Percentiles rank a stretch among this genome's conserved stretches.
Conservation (phyloP, 208 protist species). For the Wallacemonas rigidus region DNA sequence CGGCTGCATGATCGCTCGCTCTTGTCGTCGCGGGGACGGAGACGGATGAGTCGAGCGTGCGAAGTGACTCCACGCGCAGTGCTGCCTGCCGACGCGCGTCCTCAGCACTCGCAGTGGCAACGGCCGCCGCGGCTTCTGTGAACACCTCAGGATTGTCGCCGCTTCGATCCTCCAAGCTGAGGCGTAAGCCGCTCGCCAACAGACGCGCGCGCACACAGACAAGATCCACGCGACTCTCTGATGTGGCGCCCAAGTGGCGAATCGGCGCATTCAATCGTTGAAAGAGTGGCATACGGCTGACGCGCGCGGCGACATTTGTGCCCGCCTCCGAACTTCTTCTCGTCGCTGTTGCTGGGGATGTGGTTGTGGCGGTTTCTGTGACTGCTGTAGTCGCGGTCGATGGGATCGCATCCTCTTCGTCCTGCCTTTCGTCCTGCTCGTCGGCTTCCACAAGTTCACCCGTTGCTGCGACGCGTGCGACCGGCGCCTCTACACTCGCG, state of each 20-base stretch:
- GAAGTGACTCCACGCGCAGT: background rate
- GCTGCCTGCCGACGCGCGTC: background rate
- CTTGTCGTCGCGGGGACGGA: background rate
- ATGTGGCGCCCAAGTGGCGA: slow-evolving; percentile 41
- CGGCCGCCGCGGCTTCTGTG: slow-evolving; percentile 23
- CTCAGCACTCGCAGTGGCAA: slow-evolving; percentile 13
- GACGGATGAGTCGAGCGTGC: background rate
- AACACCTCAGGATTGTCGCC: slow-evolving; percentile 14
- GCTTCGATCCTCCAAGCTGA: slow-evolving; percentile 53
- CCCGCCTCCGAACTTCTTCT: no score
- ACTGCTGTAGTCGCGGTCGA: background rate
- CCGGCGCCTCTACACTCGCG: background rate
- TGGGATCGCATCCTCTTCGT: background rate
- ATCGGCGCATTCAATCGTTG: slow-evolving; percentile 19
- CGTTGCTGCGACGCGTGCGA: background rate
- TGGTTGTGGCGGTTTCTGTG: background rate
- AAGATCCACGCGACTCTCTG: slow-evolving; percentile 64
- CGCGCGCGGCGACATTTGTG: background rate
- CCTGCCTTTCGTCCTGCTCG: no score
- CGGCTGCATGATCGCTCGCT: background rate
- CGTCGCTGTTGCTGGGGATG: background rate
- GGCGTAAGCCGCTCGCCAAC: slow-evolving; percentile 40
- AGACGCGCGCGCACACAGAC: slow-evolving; percentile 52
- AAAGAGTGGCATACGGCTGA: background rate
- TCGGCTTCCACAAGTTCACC: slow-evolving; percentile 3